phyloP scores from a whole-genome alignment of 2,329 filamentous ascomycete species.

The Alternaria alternata region DNA sequence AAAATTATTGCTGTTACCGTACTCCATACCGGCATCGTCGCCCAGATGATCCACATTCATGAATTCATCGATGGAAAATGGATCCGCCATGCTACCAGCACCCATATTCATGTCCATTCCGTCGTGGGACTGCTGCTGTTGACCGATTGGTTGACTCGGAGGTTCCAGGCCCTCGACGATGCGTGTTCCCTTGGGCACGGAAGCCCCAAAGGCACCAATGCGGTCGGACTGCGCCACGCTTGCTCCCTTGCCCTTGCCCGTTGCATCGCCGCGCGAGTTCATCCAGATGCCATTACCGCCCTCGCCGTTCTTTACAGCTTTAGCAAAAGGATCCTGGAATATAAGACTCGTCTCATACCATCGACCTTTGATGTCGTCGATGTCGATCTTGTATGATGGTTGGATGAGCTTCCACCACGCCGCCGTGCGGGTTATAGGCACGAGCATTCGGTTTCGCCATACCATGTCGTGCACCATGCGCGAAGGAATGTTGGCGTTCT shows the following conservation, averaged over 20 bases:
- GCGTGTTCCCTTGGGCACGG: constrained; percentile 49
- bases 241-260: constrained; percentile 28
- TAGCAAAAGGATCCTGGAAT: constrained; percentile 48
- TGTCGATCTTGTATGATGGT: constrained; percentile 43
- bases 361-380: constrained; percentile 64
- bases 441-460: constrained; percentile 56
- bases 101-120: constrained; percentile 24
- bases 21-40: constrained; percentile 29
- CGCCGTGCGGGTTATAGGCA: constrained; percentile 45
- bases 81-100: constrained; percentile 9
- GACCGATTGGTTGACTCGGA: constrained; percentile 16
- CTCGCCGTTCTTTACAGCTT: constrained; percentile 50
- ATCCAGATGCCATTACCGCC: constrained; percentile 57
- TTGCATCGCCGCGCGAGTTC: constrained; percentile 57
- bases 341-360: constrained; percentile 67
- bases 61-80: constrained; percentile 50
- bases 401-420: constrained; percentile 57
- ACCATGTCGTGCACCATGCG: constrained; percentile 62
- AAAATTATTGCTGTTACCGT: constrained; percentile 8
- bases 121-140: constrained; percentile 20
- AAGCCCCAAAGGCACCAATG: constrained; percentile 53
- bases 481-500: constrained; percentile 56
- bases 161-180: constrained; percentile 52
- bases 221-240: constrained; percentile 46
- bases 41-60: constrained; percentile 54